These are phyloP conservation scores for Rauvolfia tetraphylla DNA, from an alignment of 257 asterid species.

Conservation along the genomic window DNA sequence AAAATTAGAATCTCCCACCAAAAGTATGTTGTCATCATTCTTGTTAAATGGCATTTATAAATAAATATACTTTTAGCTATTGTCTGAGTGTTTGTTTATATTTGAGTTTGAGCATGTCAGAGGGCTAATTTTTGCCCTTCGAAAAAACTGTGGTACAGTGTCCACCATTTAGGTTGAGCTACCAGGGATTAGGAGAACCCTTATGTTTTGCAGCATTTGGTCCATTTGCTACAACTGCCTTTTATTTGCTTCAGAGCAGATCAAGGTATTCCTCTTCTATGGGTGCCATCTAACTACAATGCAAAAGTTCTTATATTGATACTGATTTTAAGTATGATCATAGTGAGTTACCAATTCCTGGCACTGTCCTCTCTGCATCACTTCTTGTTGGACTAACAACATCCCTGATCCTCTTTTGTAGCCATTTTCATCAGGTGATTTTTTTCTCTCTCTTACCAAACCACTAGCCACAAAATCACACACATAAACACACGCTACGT, in stretches of 20 bases:
- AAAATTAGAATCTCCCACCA: background rate
- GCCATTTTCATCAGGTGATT: constrained; percentile 92
- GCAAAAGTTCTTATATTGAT: constrained; percentile 1
- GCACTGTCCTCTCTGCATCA: constrained; percentile 62
- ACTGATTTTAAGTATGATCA: constrained; percentile 13
- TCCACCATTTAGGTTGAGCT: constrained; percentile 90
- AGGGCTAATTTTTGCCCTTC: background rate
- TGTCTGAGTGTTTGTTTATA: background rate
- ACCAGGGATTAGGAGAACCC: constrained; percentile 85
- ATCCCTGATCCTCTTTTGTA: constrained; percentile 81
- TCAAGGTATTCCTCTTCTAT: constrained; percentile 39
- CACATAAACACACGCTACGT: background rate
- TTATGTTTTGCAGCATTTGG: constrained; percentile 94
- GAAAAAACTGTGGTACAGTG: constrained; percentile 44
- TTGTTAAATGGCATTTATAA: background rate
- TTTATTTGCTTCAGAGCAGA: constrained; percentile 75
- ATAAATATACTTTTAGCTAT: background rate
- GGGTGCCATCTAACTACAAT: background rate
- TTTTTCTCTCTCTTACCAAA: constrained; percentile 11
- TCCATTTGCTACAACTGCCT: constrained; percentile 86
- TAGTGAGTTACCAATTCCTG: constrained; percentile 58
- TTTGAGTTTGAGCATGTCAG: background rate
- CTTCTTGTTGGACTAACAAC: constrained; percentile 86
- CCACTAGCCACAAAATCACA: background rate
- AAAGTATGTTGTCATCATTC: background rate